These are phyloP conservation scores for Podospora pseudopauciseta DNA, from an alignment of 495 filamentous ascomycete genomes.

Conservation along the genomic window DNA sequence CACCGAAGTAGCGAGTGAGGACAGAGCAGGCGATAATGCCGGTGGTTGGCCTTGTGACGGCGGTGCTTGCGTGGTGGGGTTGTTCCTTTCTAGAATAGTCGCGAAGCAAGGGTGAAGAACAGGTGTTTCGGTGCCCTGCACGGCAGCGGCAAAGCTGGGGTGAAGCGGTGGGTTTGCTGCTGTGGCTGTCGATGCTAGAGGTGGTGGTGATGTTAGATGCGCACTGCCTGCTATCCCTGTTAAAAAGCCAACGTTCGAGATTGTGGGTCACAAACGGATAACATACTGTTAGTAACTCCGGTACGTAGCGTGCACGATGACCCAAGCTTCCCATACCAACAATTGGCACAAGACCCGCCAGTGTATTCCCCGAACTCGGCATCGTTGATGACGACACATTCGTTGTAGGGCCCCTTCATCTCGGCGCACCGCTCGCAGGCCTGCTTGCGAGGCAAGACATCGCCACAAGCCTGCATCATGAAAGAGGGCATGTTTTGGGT, in stretches of 20 bases:
- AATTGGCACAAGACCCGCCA: constrained; percentile 24
- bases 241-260: background rate
- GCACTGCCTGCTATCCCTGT: background rate
- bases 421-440: constrained; percentile 16
- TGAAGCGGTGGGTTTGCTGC: background rate
- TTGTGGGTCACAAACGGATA: background rate
- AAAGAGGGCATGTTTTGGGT: constrained; percentile 18
- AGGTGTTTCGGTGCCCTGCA: background rate
- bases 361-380: background rate
- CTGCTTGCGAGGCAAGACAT: constrained; percentile 1
- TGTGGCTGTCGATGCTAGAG: constrained; percentile 1
- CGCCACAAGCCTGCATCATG: constrained; percentile 24
- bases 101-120: background rate
- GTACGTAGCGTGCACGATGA: constrained; percentile 19
- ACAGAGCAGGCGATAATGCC: background rate
- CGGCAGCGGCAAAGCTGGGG: background rate
- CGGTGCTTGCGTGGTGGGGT: background rate
- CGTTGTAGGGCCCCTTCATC: constrained; percentile 5
- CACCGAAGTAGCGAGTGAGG: background rate
- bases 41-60: background rate
- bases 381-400: constrained; percentile 16
- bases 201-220: background rate
- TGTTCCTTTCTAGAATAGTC: background rate
- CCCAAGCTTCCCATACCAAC: constrained; percentile 25
- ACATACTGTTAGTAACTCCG: background rate